Conservation (phyloP, 257 asterid species). For the Pogostemon cablin region DNA sequence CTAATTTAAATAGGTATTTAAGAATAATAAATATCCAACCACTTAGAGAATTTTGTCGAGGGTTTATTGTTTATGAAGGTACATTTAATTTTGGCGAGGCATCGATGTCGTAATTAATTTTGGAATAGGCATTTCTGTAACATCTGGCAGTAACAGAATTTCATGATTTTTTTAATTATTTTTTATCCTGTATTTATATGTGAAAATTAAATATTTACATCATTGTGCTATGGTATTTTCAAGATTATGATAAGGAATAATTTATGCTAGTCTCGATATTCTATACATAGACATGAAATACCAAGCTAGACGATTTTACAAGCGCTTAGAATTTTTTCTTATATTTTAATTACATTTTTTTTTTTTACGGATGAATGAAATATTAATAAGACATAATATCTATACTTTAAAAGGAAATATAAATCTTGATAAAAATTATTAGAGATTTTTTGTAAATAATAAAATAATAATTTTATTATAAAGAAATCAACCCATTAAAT, state of each 20-base stretch:
- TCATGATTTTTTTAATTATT: neutral
- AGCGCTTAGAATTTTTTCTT: too few relatives aligned
- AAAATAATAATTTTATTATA: too few relatives aligned
- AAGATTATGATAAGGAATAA: neutral
- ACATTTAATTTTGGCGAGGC: slow-evolving; percentile 35
- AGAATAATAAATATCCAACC: slow-evolving; percentile 37
- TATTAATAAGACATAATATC: too few relatives aligned
- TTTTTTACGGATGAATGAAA: too few relatives aligned
- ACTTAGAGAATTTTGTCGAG: slow-evolving; percentile 32
- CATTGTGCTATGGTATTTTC: neutral
- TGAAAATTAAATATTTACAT: neutral
- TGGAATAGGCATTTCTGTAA: slow-evolving; percentile 32
- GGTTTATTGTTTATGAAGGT: slow-evolving; percentile 30
- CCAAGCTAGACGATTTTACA: too few relatives aligned
- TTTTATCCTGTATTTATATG: neutral
- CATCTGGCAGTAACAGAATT: slow-evolving; percentile 23
- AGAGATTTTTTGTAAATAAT: too few relatives aligned
- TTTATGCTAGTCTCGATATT: neutral
- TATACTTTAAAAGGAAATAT: too few relatives aligned
- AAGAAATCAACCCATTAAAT: too few relatives aligned
- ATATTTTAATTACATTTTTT: too few relatives aligned
- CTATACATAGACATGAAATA: neutral
- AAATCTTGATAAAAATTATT: too few relatives aligned
- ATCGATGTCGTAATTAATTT: slow-evolving; percentile 42
- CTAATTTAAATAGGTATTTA: slow-evolving; percentile 21